Evolutionary conservation across 345 rosid genomes (phyloP).

Genomic region (Mercurialis annua): DNA sequence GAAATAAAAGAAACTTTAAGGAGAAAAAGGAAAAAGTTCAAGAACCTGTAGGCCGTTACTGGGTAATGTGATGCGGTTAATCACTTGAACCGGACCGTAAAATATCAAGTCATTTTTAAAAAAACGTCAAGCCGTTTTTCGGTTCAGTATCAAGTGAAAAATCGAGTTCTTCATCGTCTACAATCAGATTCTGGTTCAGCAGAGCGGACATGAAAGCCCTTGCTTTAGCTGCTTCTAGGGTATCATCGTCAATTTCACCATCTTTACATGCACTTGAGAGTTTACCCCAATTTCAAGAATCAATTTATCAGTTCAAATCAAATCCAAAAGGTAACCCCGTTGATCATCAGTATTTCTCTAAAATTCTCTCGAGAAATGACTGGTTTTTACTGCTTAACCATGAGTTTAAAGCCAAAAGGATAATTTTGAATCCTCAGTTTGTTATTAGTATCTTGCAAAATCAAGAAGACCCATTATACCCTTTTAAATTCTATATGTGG

Average conservation of each 20-base stretch:
- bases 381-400: conserved; percentile 69
- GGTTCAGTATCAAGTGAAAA: too few species aligned
- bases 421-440: conserved; percentile 48
- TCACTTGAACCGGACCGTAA: too few species aligned
- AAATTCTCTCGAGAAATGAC: conserved; percentile 59
- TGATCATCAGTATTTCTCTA: conserved; percentile 53
- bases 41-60: too few species aligned
- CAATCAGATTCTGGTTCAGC: not conserved
- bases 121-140: not conserved
- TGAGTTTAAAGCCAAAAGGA: conserved; percentile 52
- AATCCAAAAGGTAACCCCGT: conserved; percentile 28
- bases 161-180: too few species aligned
- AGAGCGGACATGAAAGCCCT: conserved; percentile 49
- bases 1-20: too few species aligned
- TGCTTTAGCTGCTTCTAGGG: conserved; percentile 38
- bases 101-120: too few species aligned
- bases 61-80: too few species aligned
- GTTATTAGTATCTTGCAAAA: conserved; percentile 65
- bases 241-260: conserved; percentile 37
- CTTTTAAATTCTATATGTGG: conserved; percentile 79
- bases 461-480: conserved; percentile 58
- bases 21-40: too few species aligned
- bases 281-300: conserved; percentile 7
- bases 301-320: conserved; percentile 5
- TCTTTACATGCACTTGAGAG: conserved; percentile 24